Evolutionary conservation across 148 eudicot genomes (phyloP).

Genomic region (Dysphania ambrosioides): DNA sequence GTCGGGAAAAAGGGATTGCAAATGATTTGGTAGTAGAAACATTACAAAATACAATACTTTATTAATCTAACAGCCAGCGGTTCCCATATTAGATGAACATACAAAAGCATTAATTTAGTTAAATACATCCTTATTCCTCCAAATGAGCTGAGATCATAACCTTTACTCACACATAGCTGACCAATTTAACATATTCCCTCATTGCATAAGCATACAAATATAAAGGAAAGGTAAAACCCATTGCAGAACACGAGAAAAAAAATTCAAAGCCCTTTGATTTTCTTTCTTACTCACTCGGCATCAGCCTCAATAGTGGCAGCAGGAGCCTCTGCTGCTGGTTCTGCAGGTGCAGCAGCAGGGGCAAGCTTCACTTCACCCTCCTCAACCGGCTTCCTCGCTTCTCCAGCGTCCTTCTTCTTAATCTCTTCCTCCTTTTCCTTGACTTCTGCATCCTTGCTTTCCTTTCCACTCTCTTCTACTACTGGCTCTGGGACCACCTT

Average conservation of each 20-base stretch:
- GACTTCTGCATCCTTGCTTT: constrained; percentile 5
- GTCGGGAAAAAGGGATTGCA: neutral
- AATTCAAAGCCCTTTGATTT: neutral
- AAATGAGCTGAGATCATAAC: constrained; percentile 10
- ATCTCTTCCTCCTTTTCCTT: constrained; percentile 5
- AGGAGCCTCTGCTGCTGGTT: neutral
- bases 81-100: neutral
- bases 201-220: constrained; percentile 5
- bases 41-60: neutral
- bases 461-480: neutral
- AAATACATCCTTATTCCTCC: constrained; percentile 16
- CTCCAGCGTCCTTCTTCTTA: neutral
- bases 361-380: neutral
- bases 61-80: constrained; percentile 2
- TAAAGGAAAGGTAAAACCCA: neutral
- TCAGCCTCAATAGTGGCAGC: constrained; percentile 14
- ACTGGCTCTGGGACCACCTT: constrained; percentile 27
- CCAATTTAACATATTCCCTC: constrained; percentile 4
- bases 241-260: neutral
- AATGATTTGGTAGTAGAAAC: neutral
- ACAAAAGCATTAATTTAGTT: neutral
- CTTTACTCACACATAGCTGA: neutral
- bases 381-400: neutral
- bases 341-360: neutral
- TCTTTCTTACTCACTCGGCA: constrained; percentile 18